phyloP scores from a whole-genome alignment of 148 eudicot genomes.

The Polygonum aviculare region DNA sequence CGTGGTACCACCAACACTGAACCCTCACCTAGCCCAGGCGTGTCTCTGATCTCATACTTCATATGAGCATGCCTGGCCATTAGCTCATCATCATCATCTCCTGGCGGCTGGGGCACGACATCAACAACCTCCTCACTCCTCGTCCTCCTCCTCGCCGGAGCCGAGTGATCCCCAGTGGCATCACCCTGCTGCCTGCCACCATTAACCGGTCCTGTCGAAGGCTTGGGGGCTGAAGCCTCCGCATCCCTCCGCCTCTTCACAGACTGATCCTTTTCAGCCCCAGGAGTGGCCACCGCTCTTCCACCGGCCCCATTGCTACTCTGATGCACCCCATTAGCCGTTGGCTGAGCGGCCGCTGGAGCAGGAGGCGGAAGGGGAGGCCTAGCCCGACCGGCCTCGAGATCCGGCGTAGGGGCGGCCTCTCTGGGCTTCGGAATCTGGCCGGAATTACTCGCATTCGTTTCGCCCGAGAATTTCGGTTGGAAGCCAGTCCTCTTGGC shows the following conservation, averaged over 20 bases:
- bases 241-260: slow-evolving; percentile 53
- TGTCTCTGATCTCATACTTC: slow-evolving; percentile 93
- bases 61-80: slow-evolving; percentile 64
- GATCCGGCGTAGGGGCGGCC: slow-evolving; percentile 34
- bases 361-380: slow-evolving; percentile 21
- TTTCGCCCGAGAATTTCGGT: slow-evolving; percentile 89
- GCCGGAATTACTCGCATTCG: slow-evolving; percentile 52
- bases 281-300: slow-evolving; percentile 10
- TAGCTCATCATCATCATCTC: slow-evolving; percentile 53
- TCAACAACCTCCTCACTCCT: slow-evolving; percentile 43
- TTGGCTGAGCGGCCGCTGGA: slow-evolving; percentile 12
- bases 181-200: slow-evolving; percentile 21
- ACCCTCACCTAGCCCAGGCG: slow-evolving; percentile 77
- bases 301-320: slow-evolving; percentile 3
- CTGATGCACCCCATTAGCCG: slow-evolving; percentile 21
- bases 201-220: slow-evolving; percentile 8
- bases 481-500: slow-evolving; percentile 77
- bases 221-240: slow-evolving; percentile 32
- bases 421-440: slow-evolving; percentile 35
- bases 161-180: slow-evolving; percentile 2
- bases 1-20: background rate
- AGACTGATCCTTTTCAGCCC: slow-evolving; percentile 26
- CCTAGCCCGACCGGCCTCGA: slow-evolving; percentile 48
- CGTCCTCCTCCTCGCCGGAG: slow-evolving; percentile 21
- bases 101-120: slow-evolving; percentile 29